phyloP scores from a whole-genome alignment of 805 yeast species.

The Myxozyma lipomycoides region DNA sequence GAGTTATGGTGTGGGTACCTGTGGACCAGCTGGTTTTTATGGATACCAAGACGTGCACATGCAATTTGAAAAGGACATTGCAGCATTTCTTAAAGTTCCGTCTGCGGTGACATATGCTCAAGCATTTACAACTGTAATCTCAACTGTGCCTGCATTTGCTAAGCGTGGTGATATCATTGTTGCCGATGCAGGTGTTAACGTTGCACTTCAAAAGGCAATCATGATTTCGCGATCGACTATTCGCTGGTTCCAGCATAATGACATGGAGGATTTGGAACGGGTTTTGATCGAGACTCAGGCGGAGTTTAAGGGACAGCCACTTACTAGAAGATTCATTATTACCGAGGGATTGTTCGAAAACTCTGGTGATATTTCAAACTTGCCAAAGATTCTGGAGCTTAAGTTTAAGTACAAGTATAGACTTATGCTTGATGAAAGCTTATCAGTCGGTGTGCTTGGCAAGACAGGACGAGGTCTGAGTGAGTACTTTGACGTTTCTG shows the following conservation, averaged over 20 bases:
- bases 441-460: slow-evolving; percentile 84
- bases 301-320: slow-evolving; percentile 53
- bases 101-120: slow-evolving; percentile 85
- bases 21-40: slow-evolving; percentile 97
- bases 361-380: slow-evolving; percentile 73
- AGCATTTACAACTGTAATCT: slow-evolving; percentile 79
- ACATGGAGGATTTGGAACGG: slow-evolving; percentile 72
- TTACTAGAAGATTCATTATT: slow-evolving; percentile 84
- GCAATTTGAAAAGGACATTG: slow-evolving; percentile 67
- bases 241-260: slow-evolving; percentile 72
- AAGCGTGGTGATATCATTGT: slow-evolving; percentile 92
- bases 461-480: slow-evolving; percentile 77
- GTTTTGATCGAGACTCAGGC: slow-evolving; percentile 47
- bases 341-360: slow-evolving; percentile 87
- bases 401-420: slow-evolving; percentile 81
- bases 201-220: slow-evolving; percentile 84
- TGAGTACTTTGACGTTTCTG: slow-evolving; percentile 65
- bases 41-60: slow-evolving; percentile 84
- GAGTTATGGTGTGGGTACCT: slow-evolving; percentile 89
- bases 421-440: slow-evolving; percentile 79
- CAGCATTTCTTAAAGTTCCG: slow-evolving; percentile 72
- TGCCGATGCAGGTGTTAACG: slow-evolving; percentile 72
- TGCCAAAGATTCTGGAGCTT: slow-evolving; percentile 52
- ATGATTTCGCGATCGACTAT: slow-evolving; percentile 81
- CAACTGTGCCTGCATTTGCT: slow-evolving; percentile 87